Percentiles rank a stretch among this genome's conserved stretches.
Evolutionary conservation across 106 monocot species (phyloP).

Genomic region (Vanilla planifolia): DNA sequence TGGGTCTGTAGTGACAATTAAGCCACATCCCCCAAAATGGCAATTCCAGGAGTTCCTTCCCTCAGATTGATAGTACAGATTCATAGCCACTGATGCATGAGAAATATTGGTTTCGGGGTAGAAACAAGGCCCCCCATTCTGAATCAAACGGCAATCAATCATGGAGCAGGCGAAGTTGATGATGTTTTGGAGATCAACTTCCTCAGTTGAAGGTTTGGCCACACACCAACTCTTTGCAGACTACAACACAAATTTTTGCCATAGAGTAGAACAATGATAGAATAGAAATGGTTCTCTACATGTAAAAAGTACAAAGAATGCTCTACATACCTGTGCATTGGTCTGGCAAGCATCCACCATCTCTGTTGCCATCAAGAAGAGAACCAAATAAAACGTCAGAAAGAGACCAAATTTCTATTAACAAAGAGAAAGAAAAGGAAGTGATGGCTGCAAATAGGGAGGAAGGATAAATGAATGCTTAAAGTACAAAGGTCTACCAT

Average conservation of each 20-base stretch:
- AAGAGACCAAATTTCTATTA: too few relatives aligned
- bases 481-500: constrained; percentile 1
- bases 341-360: neutral
- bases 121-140: constrained; percentile 20
- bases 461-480: neutral
- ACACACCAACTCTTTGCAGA: constrained; percentile 29
- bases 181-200: constrained; percentile 16
- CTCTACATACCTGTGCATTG: neutral
- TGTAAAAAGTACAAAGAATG: neutral
- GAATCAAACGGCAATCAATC: constrained; percentile 22
- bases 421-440: too few relatives aligned
- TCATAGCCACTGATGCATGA: constrained; percentile 34
- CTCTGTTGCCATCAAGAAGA: neutral
- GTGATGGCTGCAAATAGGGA: neutral
- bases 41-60: constrained; percentile 29
- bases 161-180: constrained; percentile 25
- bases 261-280: neutral
- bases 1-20: constrained; percentile 21
- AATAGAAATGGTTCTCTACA: neutral
- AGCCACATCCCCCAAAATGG: constrained; percentile 21
- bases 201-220: constrained; percentile 25
- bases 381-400: neutral
- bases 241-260: neutral
- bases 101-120: constrained; percentile 17
- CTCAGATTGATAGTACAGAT: constrained; percentile 28